Base-by-base conservation (phyloP, 1,139 yeast genomes). In the Candida smagusa region DNA sequence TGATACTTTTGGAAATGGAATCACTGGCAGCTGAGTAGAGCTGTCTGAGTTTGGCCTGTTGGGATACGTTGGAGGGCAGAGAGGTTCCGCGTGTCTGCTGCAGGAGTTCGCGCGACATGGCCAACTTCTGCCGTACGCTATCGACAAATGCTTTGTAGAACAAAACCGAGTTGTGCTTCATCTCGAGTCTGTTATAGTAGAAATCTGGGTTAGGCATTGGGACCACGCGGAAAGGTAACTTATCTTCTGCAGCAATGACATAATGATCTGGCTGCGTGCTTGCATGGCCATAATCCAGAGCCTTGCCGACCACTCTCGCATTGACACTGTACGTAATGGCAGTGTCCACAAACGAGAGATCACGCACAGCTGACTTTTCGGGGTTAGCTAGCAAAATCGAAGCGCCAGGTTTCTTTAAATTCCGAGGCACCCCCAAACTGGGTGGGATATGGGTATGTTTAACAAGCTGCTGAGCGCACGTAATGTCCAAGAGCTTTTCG, bases 221-320 rank as follows among this genome's bases (percentile, higher is more conserved):
- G 3, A 68, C 50, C 12, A 71, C 62, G 34, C 77, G 48, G 13
- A 70, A 55, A 4, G 69, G 68, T 31, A 58, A 48, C 6, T 53
- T 51, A 3, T 58, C 56, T 35, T 66, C 71, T 30, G 60, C 59
- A 3, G 71, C 71, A 33, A 70, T 56, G 16, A 70, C 64, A 40
- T 68, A 71, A 42, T 60, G 65, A 40, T 71, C 71, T 2, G 36
- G 37, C 4, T 23, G 43, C 25, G 38, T 36, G 2, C 36, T 37
- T 8, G 36, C 38, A 31, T 42, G 44, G 26, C 46, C 42, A 43
- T 66, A 71, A 37, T 65, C 72, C 16, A 64, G 59, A 8, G 68
- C 66, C 36, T 65, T 58, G 33, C 75, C 75, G 37, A 71, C 64
- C 34, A 70, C 63, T 45, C 73, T 56, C 3, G 70, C 69, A 29